These are phyloP conservation scores for Fusarium albosuccineum DNA, from an alignment of 2,329 filamentous ascomycete genomes.

Conservation along the genomic window DNA sequence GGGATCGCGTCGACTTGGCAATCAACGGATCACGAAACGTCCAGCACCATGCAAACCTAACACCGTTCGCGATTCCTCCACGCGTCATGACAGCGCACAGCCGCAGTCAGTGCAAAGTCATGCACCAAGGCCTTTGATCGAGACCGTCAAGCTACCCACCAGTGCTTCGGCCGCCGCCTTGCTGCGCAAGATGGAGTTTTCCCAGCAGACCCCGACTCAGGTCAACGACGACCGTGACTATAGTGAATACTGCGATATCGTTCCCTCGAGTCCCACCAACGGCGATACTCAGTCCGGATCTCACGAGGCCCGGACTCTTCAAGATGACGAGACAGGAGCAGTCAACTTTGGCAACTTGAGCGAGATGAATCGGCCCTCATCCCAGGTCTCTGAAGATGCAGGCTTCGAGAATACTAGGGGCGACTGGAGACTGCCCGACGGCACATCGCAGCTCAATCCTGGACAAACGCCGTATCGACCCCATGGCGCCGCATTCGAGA, in stretches of 20 bases:
- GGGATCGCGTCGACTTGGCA: conserved; percentile 29
- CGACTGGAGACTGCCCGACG: conserved; percentile 54
- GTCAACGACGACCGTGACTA: conserved; percentile 70
- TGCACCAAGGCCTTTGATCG: conserved; percentile 35
- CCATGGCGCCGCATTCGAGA: conserved; percentile 56
- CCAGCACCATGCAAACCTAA: conserved; percentile 11
- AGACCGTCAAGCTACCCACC: conserved; percentile 34
- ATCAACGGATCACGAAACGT: conserved; percentile 9
- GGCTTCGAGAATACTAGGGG: conserved; percentile 55
- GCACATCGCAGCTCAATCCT: conserved; percentile 51
- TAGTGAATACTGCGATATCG: conserved; percentile 55
- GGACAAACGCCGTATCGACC: conserved; percentile 51
- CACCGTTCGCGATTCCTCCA: conserved; percentile 9
- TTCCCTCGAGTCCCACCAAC: conserved; percentile 47
- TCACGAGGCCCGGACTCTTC: conserved; percentile 54
- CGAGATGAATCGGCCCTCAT: conserved; percentile 53
- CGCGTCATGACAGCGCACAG: conserved; percentile 41
- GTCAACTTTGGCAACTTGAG: conserved; percentile 60
- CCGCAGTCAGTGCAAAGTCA: conserved; percentile 36
- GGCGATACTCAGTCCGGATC: conserved; percentile 45
- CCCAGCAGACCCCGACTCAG: conserved; percentile 68
- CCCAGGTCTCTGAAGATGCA: conserved; percentile 58
- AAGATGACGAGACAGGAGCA: conserved; percentile 64
- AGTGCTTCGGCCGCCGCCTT: conserved; percentile 30
- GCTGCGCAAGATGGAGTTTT: conserved; percentile 58